Evolutionary conservation across 202 grass and related monocot species (phyloP), one percentile per base, ranked within the genome.

Genomic region (Setaria viridis): DNA sequence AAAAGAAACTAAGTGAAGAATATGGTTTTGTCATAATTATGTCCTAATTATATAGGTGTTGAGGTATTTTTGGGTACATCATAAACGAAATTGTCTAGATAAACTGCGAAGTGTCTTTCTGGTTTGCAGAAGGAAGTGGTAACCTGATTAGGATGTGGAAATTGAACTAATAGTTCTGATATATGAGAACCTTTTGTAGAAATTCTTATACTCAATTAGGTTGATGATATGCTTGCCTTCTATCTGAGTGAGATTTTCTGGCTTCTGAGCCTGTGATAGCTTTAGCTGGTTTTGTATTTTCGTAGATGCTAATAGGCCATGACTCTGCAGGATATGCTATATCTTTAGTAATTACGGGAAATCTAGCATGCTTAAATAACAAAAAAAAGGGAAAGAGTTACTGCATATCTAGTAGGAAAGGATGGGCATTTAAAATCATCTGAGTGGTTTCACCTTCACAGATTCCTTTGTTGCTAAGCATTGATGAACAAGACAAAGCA

Each of bases 381-480:
- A 11, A 32, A 62, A 29, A 32, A 29, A 64, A 72, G 7, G 70
- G 49, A 51, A 83, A 72, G 20, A 51, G 32, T 69, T 60, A 34
- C 15, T 62, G 54, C 30, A 49, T 60, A 50, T 74, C 45, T 41
- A 42, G 70, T 49, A 57, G 32, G 81, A 35, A 70, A 32, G 12
- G 13, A 39, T 17, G 11, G 50, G 32, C 35, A 71, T 88, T 16
- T 21, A 33, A 82, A 77, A 77, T 83, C 45, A 59, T 84, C 85
- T 86, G 9, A 37, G 71, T 43, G 70, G 47, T 60, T 73, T 90
- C 67, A 81, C 32, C 68, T 89, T 79, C 68, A 81, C 89, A 99
- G 93, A 94, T 99, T 81, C 97, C 97, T 30, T 85, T 99, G 87
- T 81, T 99, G 70, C 74, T 99, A 76, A 99, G 97, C 85, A 96